Evolutionary conservation across 169 alveolate genomes (phyloP).

Genomic region (Eimeria sp.): DNA sequence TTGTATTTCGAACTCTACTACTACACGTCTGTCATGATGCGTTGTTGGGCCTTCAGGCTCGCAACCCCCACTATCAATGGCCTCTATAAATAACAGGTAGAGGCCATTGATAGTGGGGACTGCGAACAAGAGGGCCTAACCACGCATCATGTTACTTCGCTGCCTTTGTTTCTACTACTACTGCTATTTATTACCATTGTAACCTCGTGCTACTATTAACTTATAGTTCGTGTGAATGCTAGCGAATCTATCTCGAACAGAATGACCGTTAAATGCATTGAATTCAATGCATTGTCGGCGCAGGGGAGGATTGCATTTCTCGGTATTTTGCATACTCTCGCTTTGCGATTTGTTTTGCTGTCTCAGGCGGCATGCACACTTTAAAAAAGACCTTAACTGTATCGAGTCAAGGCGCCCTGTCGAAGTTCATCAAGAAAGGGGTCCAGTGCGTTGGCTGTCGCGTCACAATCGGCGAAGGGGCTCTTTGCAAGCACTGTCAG

Average conservation of each 20-base stretch:
- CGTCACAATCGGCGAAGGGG: slow-evolving; percentile 91
- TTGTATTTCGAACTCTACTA: too few species aligned
- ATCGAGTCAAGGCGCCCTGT: slow-evolving; percentile 76
- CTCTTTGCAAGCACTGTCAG: slow-evolving; percentile 87
- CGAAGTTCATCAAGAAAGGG: slow-evolving; percentile 94
- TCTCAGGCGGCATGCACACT: slow-evolving; percentile 76
- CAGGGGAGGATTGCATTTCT: not conserved
- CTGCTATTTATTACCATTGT: not conserved
- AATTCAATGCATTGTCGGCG: not conserved
- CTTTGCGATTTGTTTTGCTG: not conserved
- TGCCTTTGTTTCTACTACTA: not conserved
- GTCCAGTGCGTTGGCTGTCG: slow-evolving; percentile 97
- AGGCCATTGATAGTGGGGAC: too few species aligned
- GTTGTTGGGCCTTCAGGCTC: not conserved
- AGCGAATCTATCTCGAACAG: not conserved
- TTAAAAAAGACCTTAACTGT: slow-evolving; percentile 55
- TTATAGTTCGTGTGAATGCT: not conserved
- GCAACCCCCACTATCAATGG: not conserved
- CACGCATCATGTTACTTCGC: too few species aligned
- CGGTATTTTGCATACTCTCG: too few species aligned
- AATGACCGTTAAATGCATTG: not conserved
- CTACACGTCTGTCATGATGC: not conserved
- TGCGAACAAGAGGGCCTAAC: too few species aligned
- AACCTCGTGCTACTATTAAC: not conserved
- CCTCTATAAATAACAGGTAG: not conserved